phyloP scores from a whole-genome alignment of 805 yeast species.

The Candida taoyuanica region DNA sequence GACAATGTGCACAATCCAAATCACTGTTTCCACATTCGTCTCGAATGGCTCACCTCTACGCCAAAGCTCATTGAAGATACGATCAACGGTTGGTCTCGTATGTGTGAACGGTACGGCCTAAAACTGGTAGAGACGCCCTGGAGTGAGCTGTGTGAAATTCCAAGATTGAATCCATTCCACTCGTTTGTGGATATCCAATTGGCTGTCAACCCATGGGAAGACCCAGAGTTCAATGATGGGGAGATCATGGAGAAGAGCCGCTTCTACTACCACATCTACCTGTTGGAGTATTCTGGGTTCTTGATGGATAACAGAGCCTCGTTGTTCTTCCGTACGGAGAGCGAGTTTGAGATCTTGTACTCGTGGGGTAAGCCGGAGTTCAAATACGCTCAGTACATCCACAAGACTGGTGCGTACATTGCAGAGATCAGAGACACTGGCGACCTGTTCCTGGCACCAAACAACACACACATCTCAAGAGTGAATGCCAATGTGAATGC shows the following conservation, averaged over 20 bases:
- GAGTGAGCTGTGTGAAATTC: constrained; percentile 76
- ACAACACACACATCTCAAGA: constrained; percentile 76
- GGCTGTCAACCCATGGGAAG: constrained; percentile 69
- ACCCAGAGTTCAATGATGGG: constrained; percentile 43
- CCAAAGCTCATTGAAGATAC: constrained; percentile 80
- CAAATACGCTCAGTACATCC: constrained; percentile 84
- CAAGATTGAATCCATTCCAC: constrained; percentile 79
- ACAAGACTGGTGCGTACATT: constrained; percentile 81
- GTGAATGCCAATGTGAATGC: constrained; percentile 43
- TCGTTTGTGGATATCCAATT: constrained; percentile 69
- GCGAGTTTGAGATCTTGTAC: constrained; percentile 61
- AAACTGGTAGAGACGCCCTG: constrained; percentile 85
- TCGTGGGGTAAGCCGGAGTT: constrained; percentile 91
- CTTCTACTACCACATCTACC: constrained; percentile 72
- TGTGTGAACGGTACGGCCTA: constrained; percentile 83
- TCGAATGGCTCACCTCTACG: constrained; percentile 92
- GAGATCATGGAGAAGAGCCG: constrained; percentile 45
- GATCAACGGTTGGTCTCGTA: constrained; percentile 69
- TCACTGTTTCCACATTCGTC: constrained; percentile 84
- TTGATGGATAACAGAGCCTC: constrained; percentile 79
- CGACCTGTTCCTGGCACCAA: constrained; percentile 77
- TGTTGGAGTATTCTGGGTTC: constrained; percentile 68
- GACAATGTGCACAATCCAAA: constrained; percentile 92
- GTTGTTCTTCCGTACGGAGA: constrained; percentile 46
- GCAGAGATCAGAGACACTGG: constrained; percentile 83